Evolutionary conservation across 179 eudicot genomes (phyloP).

Genomic region (Gypsophila paniculata): DNA sequence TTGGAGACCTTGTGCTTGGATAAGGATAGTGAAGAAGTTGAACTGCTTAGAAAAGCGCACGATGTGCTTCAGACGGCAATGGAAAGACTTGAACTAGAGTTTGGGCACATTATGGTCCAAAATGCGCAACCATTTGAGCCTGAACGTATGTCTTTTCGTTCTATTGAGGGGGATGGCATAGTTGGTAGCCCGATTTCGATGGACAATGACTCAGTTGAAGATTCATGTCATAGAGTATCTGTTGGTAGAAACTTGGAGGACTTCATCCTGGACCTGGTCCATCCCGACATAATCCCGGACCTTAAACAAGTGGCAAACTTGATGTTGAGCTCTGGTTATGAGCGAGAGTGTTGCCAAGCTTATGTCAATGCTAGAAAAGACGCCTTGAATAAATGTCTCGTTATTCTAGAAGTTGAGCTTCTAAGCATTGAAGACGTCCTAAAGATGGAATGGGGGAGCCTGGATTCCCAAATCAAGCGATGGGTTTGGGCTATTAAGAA

Average conservation of each 20-base stretch:
- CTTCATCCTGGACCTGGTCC: slow-evolving; percentile 43
- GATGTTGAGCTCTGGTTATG: slow-evolving; percentile 57
- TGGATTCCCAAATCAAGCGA: slow-evolving; percentile 51
- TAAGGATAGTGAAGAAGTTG: slow-evolving; percentile 33
- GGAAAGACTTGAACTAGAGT: slow-evolving; percentile 65
- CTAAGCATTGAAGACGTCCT: slow-evolving; percentile 57
- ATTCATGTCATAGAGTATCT: slow-evolving; percentile 24
- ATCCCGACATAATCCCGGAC: slow-evolving; percentile 48
- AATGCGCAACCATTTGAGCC: slow-evolving; percentile 45
- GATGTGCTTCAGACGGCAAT: slow-evolving; percentile 61
- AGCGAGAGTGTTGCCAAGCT: slow-evolving; percentile 44
- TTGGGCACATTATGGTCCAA: slow-evolving; percentile 47
- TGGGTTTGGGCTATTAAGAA: slow-evolving; percentile 57
- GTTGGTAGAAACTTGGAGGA: slow-evolving; percentile 30
- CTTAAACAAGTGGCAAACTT: slow-evolving; percentile 48
- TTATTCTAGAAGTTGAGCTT: slow-evolving; percentile 37
- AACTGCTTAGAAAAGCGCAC: slow-evolving; percentile 46
- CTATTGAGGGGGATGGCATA: slow-evolving; percentile 35
- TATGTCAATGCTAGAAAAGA: slow-evolving; percentile 44
- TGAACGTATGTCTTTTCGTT: slow-evolving; percentile 26
- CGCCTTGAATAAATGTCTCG: slow-evolving; percentile 45
- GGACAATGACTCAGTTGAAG: slow-evolving; percentile 25
- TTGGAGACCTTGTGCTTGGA: slow-evolving; percentile 33
- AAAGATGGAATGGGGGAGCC: slow-evolving; percentile 54
- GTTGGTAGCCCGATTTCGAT: slow-evolving; percentile 39